These are phyloP conservation scores for Linnemannia hyalina DNA, from an alignment of 192 early-diverging fungal genomes.

Conservation along the genomic window DNA sequence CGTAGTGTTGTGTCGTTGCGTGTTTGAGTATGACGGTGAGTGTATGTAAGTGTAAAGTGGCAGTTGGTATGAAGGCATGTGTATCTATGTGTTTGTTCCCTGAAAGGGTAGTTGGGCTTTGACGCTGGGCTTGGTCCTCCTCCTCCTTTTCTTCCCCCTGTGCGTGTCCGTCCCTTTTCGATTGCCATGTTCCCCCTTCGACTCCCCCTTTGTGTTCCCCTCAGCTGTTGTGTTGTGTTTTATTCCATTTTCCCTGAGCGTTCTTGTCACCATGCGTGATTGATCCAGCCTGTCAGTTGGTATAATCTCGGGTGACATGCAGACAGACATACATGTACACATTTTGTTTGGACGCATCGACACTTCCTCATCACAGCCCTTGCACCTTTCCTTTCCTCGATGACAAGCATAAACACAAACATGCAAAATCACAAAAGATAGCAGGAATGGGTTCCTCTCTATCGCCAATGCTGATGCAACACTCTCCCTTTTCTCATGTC, in stretches of 20 bases:
- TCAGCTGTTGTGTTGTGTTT: not conserved
- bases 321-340: not conserved
- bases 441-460: no score
- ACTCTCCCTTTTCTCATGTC: not conserved
- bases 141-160: not conserved
- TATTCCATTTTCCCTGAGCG: not conserved
- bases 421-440: no score
- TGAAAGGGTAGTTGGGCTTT: not conserved
- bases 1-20: not conserved
- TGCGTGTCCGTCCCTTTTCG: not conserved
- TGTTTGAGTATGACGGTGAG: not conserved
- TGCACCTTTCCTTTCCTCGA: not conserved
- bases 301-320: constrained; percentile 1
- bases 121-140: constrained; percentile 4
- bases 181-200: not conserved
- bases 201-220: not conserved
- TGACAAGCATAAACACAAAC: no score
- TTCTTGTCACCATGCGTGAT: not conserved
- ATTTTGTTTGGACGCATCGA: not conserved
- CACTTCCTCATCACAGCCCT: not conserved
- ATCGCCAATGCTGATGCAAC: not conserved
- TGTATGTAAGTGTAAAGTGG: constrained; percentile 1
- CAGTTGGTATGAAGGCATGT: not conserved
- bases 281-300: not conserved
- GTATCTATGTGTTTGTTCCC: not conserved